A percentile compares a stretch with the other conserved stretches of the same genome.
Evolutionary conservation across 2,329 filamentous ascomycete species (phyloP).

Genomic region (Endoconidiophora polonica): DNA sequence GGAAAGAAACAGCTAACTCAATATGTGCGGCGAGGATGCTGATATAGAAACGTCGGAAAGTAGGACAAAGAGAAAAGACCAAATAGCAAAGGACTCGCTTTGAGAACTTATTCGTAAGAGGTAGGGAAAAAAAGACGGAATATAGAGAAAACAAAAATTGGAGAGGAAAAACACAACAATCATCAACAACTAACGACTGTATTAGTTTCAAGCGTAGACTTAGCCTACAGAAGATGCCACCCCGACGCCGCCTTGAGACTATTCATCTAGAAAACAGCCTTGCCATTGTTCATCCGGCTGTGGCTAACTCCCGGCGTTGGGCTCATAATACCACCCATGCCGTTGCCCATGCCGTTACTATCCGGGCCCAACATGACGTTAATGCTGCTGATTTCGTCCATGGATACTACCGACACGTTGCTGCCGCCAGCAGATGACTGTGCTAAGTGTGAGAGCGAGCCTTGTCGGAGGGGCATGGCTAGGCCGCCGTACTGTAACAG

Average conservation of each 20-base stretch:
- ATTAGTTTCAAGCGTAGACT: too few species aligned
- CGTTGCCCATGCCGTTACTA: neutral
- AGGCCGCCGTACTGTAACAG: constrained; percentile 38
- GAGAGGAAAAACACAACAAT: neutral
- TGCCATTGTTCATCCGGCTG: constrained; percentile 23
- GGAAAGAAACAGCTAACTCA: too few species aligned
- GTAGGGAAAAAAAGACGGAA: neutral
- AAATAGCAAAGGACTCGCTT: too few species aligned
- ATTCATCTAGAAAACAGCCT: constrained; percentile 21
- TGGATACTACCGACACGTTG: constrained; percentile 10
- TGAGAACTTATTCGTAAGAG: too few species aligned
- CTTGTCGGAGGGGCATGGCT: constrained; percentile 34
- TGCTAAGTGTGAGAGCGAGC: constrained; percentile 18
- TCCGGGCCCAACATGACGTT: constrained; percentile 7
- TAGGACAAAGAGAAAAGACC: neutral
- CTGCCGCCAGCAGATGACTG: constrained; percentile 11
- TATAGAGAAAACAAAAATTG: neutral
- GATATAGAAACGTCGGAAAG: neutral
- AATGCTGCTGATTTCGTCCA: constrained; percentile 7
- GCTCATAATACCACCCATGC: constrained; percentile 9
- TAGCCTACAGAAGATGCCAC: too few species aligned
- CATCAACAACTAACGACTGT: too few species aligned
- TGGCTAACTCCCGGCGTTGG: constrained; percentile 12
- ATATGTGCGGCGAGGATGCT: neutral
- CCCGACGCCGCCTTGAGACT: too few species aligned